Percentiles rank a stretch among this genome's conserved stretches.
These are phyloP conservation scores for Apiotrichum mycotoxinovorans DNA, from an alignment of 1,284 basidiomycete species.

Conservation along the genomic window DNA sequence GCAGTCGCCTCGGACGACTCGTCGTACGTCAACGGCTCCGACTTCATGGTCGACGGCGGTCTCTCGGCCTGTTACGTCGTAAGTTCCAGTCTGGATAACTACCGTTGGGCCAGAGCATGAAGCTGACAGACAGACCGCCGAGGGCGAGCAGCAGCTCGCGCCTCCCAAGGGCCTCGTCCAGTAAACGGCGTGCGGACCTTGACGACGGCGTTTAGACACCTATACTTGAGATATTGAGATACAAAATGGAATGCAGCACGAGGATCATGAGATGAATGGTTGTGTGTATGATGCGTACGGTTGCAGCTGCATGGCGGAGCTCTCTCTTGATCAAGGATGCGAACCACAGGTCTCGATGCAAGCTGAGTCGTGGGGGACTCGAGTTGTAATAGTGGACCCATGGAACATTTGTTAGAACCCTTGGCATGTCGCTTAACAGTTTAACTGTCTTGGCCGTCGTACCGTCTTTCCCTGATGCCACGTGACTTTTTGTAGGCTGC, in stretches of 20 bases:
- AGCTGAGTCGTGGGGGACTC: no score
- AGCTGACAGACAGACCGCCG: constrained; percentile 30
- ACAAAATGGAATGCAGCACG: background rate
- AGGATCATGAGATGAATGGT: no score
- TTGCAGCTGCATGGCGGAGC: no score
- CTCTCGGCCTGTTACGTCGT: constrained; percentile 80
- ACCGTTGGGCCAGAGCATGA: background rate
- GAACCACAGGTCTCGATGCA: no score
- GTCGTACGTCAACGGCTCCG: constrained; percentile 66
- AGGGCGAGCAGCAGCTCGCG: constrained; percentile 28
- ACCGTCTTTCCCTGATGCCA: no score
- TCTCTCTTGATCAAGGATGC: no score
- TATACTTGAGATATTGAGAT: background rate
- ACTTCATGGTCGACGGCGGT: constrained; percentile 91
- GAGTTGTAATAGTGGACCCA: no score
- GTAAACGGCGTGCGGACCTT: background rate
- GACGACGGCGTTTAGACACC: background rate
- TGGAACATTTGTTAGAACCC: no score
- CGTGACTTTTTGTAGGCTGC: no score
- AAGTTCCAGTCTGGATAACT: constrained; percentile 16
- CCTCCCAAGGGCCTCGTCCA: constrained; percentile 26
- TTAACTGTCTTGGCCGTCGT: no score
- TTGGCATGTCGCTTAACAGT: no score
- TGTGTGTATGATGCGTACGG: no score
- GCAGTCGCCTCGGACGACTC: constrained; percentile 53